Conservation (phyloP, 495 filamentous ascomycete genomes). For the Penicillium verhagenii region DNA sequence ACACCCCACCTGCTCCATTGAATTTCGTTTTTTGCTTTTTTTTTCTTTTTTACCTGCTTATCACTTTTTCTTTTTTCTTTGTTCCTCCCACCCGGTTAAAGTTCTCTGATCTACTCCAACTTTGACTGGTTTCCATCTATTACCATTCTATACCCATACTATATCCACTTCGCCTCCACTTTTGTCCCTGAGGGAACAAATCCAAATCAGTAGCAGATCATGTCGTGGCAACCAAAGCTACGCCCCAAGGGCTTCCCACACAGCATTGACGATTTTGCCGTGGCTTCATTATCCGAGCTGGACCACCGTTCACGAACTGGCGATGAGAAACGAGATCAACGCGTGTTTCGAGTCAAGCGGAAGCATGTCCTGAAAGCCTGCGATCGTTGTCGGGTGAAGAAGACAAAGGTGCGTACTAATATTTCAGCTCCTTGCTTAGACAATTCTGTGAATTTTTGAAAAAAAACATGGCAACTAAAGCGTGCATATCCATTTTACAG, state of each 20-base stretch:
- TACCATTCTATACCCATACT: background rate
- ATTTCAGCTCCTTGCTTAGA: too few species aligned
- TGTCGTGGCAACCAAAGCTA: constrained; percentile 46
- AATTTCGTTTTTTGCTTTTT: constrained; percentile 4
- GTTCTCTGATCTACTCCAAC: constrained; percentile 1
- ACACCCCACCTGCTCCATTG: constrained; percentile 24
- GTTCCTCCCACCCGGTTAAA: too few species aligned
- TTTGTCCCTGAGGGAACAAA: too few species aligned
- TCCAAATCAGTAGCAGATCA: too few species aligned
- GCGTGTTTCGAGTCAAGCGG: constrained; percentile 49
- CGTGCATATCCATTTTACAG: too few species aligned
- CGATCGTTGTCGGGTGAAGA: constrained; percentile 50
- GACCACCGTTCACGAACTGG: constrained; percentile 28
- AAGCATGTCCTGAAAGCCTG: constrained; percentile 51
- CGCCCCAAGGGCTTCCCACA: constrained; percentile 45
- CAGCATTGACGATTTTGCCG: constrained; percentile 35
- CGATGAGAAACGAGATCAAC: constrained; percentile 44
- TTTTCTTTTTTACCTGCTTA: constrained; percentile 7
- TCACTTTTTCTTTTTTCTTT: constrained; percentile 3
- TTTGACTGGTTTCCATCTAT: background rate
- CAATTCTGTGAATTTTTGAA: too few species aligned
- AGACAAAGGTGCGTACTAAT: constrained; percentile 47
- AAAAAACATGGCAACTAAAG: too few species aligned
- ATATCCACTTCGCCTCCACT: background rate
- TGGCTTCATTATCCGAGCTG: constrained; percentile 35